These are phyloP conservation scores for Pythium brassicae DNA, from an alignment of 352 stramenopile genomes.

Conservation along the genomic window DNA sequence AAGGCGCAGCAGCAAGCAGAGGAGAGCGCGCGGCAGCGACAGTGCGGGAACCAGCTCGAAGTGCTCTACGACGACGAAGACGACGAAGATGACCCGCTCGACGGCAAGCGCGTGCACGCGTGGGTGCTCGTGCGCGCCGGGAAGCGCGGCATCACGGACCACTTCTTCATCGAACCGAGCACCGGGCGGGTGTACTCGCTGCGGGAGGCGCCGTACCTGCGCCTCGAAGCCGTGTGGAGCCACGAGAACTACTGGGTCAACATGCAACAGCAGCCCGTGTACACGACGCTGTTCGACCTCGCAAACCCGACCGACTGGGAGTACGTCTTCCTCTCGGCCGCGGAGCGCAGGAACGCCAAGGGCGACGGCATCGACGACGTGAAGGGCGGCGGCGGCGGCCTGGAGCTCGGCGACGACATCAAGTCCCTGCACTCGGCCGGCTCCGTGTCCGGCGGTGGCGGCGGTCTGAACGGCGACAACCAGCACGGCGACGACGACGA, in stretches of 20 bases:
- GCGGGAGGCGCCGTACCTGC: slow-evolving; percentile 74
- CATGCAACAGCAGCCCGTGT: slow-evolving; percentile 75
- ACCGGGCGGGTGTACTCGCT: slow-evolving; percentile 86
- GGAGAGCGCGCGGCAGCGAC: slow-evolving; percentile 19
- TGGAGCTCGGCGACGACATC: slow-evolving; percentile 54
- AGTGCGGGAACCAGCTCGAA: slow-evolving; percentile 34
- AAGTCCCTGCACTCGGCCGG: slow-evolving; percentile 31
- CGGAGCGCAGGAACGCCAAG: slow-evolving; percentile 57
- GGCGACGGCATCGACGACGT: slow-evolving; percentile 34
- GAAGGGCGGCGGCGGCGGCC: slow-evolving; percentile 32
- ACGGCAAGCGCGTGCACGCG: slow-evolving; percentile 76
- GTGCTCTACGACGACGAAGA: slow-evolving; percentile 56
- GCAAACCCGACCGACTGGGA: slow-evolving; percentile 86
- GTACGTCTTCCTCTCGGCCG: slow-evolving; percentile 85
- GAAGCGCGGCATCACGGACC: slow-evolving; percentile 82
- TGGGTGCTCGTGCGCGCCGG: slow-evolving; percentile 92
- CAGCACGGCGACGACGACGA: slow-evolving; percentile 32
- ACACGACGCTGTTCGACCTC: slow-evolving; percentile 80
- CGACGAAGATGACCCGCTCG: slow-evolving; percentile 67
- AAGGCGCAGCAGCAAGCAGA: slow-evolving; percentile 45
- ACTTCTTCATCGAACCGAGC: slow-evolving; percentile 91
- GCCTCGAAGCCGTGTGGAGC: slow-evolving; percentile 91
- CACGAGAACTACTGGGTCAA: slow-evolving; percentile 96
- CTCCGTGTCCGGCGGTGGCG: background rate
- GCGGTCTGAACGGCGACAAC: slow-evolving; percentile 40